A percentile compares a stretch with the other conserved stretches of the same genome.
Conservation (phyloP, 768 basidiomycete genomes). For the Xerocomus brunneocitrinus region DNA sequence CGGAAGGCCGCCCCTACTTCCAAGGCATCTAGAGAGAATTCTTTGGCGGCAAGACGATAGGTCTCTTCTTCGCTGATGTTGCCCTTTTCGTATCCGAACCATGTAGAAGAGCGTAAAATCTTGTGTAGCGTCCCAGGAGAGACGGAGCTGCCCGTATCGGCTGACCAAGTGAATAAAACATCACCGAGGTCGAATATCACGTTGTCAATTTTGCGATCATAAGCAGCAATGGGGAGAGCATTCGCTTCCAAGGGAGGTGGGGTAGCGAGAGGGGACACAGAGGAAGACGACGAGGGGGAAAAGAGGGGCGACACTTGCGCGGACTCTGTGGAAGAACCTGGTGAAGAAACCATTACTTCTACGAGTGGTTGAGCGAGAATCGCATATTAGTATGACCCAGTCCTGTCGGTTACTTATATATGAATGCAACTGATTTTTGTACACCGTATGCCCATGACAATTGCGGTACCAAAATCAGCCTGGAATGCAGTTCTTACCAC, state of each 20-base stretch:
- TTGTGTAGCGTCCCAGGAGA: conserved; percentile 6
- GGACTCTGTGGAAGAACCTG: neutral
- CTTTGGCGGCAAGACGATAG: conserved; percentile 2
- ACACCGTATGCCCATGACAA: too few species aligned
- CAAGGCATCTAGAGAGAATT: conserved; percentile 15
- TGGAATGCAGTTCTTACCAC: too few species aligned
- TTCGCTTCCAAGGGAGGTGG: conserved; percentile 5
- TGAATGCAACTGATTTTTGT: neutral
- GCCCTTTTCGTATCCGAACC: conserved; percentile 24
- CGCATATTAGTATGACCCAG: neutral
- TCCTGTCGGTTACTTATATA: neutral
- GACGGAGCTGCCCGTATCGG: conserved; percentile 9
- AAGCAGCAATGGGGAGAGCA: neutral
- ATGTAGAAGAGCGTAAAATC: conserved; percentile 13
- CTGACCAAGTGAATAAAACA: conserved; percentile 20
- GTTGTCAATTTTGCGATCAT: conserved; percentile 19
- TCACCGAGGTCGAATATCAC: conserved; percentile 22
- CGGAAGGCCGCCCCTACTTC: conserved; percentile 10
- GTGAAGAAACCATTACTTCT: neutral
- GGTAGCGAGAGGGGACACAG: conserved; percentile 1
- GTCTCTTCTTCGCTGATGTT: conserved; percentile 11
- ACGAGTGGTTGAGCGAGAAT: neutral
- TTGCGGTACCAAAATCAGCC: too few species aligned
- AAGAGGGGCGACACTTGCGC: neutral
- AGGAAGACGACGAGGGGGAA: neutral